A percentile compares a stretch with the other conserved stretches of the same genome.
Conservation (phyloP, 2,329 filamentous ascomycete genomes). For the Acarospora socialis region DNA sequence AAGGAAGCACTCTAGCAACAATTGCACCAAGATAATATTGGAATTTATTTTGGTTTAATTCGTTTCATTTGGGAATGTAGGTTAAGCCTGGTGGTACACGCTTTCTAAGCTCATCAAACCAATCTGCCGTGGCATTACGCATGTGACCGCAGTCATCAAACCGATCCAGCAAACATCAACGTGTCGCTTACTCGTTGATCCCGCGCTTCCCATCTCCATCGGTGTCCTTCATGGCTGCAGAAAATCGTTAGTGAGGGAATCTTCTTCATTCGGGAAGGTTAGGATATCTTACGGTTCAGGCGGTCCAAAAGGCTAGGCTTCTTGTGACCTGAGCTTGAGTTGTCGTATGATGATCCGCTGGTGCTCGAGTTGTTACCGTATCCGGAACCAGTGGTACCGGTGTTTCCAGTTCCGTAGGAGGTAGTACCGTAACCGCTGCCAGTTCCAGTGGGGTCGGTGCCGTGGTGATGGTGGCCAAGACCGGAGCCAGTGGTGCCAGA, state of each 20-base stretch:
- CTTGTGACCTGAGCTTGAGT: slow-evolving; percentile 15
- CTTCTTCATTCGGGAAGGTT: too few species aligned
- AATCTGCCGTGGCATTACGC: too few species aligned
- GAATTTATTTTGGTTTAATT: too few species aligned
- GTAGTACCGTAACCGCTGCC: slow-evolving; percentile 4
- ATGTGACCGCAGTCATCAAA: too few species aligned
- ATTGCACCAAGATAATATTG: too few species aligned
- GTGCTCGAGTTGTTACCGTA: slow-evolving; percentile 14
- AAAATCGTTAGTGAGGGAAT: too few species aligned
- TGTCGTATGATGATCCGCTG: slow-evolving; percentile 1
- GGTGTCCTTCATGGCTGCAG: slow-evolving; percentile 36
- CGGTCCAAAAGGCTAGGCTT: slow-evolving; percentile 39
- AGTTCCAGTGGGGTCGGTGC: slow-evolving; percentile 1
- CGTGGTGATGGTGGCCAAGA: slow-evolving; percentile 4
- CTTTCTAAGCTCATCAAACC: too few species aligned
- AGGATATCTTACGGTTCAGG: too few species aligned
- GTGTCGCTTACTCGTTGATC: slow-evolving; percentile 39
- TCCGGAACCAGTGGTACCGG: slow-evolving; percentile 9
- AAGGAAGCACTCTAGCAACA: too few species aligned
- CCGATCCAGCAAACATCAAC: too few species aligned
- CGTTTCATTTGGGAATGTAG: too few species aligned
- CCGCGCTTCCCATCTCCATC: slow-evolving; percentile 43
- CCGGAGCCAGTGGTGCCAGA: slow-evolving; percentile 9
- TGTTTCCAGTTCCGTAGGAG: slow-evolving; percentile 1
- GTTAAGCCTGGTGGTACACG: too few species aligned